A percentile compares a stretch with the other conserved stretches of the same genome.
These are phyloP conservation scores for Rhizopogon vesiculosus DNA, from an alignment of 768 basidiomycete genomes.

Conservation along the genomic window DNA sequence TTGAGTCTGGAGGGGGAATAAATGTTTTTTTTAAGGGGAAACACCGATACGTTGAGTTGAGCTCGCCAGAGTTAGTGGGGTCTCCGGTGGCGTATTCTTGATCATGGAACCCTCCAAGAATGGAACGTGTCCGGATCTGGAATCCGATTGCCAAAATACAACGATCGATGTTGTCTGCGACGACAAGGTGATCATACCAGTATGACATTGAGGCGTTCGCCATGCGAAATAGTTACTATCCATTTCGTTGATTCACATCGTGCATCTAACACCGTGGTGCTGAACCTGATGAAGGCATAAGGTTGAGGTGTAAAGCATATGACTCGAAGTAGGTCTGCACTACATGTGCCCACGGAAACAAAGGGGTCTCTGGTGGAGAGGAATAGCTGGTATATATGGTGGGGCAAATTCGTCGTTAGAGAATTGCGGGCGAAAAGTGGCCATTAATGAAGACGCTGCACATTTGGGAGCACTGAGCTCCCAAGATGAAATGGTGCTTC, in stretches of 20 bases:
- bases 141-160: conserved; percentile 79
- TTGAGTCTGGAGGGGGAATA: conserved; percentile 46
- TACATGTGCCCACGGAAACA: no score
- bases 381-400: conserved; percentile 47
- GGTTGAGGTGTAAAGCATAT: no score
- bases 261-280: conserved; percentile 45
- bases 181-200: conserved; percentile 58
- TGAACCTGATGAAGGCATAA: conserved; percentile 43
- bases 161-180: conserved; percentile 54
- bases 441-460: no score
- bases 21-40: conserved; percentile 34
- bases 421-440: conserved; percentile 37
- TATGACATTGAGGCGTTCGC: conserved; percentile 19
- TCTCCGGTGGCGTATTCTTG: no score
- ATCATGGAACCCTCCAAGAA: no score
- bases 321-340: no score
- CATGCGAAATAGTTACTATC: conserved; percentile 39
- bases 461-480: no score
- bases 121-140: no score
- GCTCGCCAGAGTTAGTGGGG: no score
- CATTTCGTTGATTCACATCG: conserved; percentile 41
- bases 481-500: no score
- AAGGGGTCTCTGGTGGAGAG: no score
- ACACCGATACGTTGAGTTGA: conserved; percentile 36
- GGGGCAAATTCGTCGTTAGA: conserved; percentile 74